Evolutionary conservation across 495 filamentous ascomycete species (phyloP).

Genomic region (Neurospora intermedia): DNA sequence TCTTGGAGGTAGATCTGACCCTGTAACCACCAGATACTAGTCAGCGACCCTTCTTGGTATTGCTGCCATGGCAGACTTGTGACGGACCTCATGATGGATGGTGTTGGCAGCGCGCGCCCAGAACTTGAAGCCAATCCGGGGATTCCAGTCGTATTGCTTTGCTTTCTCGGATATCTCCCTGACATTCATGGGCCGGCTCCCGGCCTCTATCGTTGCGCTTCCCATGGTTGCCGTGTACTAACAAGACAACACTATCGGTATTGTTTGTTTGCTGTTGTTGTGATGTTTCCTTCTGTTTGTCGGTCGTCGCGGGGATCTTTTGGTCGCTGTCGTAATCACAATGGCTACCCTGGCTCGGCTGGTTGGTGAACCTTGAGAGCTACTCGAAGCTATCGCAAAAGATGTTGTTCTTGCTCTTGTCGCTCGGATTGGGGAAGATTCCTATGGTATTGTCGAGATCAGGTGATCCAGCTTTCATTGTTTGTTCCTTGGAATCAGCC

Average conservation of each 20-base stretch:
- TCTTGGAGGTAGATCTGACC: slow-evolving; percentile 67
- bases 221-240: neutral
- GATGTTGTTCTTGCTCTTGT: neutral
- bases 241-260: neutral
- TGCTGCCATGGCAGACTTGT: neutral
- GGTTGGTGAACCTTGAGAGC: neutral
- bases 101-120: slow-evolving; percentile 77
- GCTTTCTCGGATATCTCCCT: slow-evolving; percentile 63
- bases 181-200: slow-evolving; percentile 52
- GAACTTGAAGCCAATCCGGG: slow-evolving; percentile 56
- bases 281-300: neutral
- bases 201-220: neutral
- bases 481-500: neutral
- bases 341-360: neutral
- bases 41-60: neutral
- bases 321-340: neutral
- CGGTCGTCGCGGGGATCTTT: neutral
- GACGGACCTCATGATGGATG: slow-evolving; percentile 63
- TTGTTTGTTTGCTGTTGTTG: neutral
- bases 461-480: neutral
- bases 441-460: neutral
- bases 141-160: slow-evolving; percentile 68
- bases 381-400: neutral
- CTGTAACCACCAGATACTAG: slow-evolving; percentile 8
- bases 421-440: neutral